These are phyloP conservation scores for Pseudognaphalium luteoalbum DNA, from an alignment of 129 eudicot species.

Conservation along the genomic window DNA sequence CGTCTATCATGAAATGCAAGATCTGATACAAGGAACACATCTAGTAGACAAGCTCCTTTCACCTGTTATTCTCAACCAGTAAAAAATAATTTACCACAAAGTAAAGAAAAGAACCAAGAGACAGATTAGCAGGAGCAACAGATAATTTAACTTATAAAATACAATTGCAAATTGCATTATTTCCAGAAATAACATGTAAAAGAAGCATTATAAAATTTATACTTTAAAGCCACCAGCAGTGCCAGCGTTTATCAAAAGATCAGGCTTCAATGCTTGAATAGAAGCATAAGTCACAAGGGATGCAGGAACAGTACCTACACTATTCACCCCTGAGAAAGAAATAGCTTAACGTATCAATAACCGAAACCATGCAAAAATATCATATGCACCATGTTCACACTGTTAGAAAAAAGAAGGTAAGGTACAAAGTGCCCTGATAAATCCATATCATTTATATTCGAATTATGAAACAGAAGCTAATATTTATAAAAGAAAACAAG, in stretches of 20 bases:
- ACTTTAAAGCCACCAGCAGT: constrained; percentile 91
- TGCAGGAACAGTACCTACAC: constrained; percentile 82
- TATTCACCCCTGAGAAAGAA: constrained; percentile 58
- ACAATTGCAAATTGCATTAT: not conserved
- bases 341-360: constrained; percentile 16
- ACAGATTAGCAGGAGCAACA: not conserved
- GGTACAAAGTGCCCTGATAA: not conserved
- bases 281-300: constrained; percentile 85
- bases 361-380: constrained; percentile 1
- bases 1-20: constrained; percentile 74
- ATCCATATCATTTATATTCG: not conserved
- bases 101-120: not conserved
- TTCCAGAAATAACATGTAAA: constrained; percentile 6
- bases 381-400: not conserved
- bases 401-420: not conserved
- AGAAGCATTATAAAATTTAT: constrained; percentile 13
- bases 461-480: not conserved
- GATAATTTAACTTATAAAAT: constrained; percentile 2
- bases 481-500: not conserved
- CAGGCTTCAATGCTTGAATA: constrained; percentile 80
- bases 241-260: constrained; percentile 86
- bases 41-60: constrained; percentile 62
- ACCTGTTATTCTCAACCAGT: constrained; percentile 38
- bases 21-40: constrained; percentile 64
- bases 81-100: not conserved